Base-by-base conservation (phyloP, 2,329 filamentous ascomycete species). In the Hymenoscyphus fraxineus region DNA sequence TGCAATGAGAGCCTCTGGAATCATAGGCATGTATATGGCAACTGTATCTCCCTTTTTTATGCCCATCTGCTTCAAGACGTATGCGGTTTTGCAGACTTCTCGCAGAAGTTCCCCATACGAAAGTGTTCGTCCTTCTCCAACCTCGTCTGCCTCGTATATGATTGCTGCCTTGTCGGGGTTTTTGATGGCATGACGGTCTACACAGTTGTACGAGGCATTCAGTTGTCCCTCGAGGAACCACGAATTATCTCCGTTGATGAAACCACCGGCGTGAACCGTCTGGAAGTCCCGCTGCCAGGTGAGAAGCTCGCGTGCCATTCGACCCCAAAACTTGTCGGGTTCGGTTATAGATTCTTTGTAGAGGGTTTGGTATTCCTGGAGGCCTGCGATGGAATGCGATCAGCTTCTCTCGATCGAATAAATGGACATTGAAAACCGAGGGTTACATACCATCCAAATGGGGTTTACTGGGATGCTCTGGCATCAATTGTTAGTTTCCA, bases 81-180 rank as follows among this genome's bases (percentile, higher is more conserved):
- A 92, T 56, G 95, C 90, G 16, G 92, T 87, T 78, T 87, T 90
- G 74, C 90, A 97, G 60, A 99, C 94, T 78, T 99, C 87, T 69
- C 93, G 89, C 67, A 98, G 86, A 61, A 99, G 89, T 84, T 99
- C 93, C 73, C 90, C 86, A 73, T 98, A 99, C 69, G 92, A 95
- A 77, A 99, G 89, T 70, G 85, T 93, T 71, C 94, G 92, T 75
- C 95, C 93, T 76, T 96, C 90, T 62, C 80, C 83, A 54, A 89
- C 86, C 80, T 99, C 95, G 74, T 99, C 95, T 66, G 93, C 94
- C 82, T 99, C 95, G 82, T 98, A 99, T 81, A 98, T 97, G 80
- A 99, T 96, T 77, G 95, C 95, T 58, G 95, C 88, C 80, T 90
- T 92, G 80, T 98, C 82, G 58, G 95, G 95, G 80, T 97, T 88